Conservation (phyloP, 306 rosid species). For the Elaeagnus macrophylla region DNA sequence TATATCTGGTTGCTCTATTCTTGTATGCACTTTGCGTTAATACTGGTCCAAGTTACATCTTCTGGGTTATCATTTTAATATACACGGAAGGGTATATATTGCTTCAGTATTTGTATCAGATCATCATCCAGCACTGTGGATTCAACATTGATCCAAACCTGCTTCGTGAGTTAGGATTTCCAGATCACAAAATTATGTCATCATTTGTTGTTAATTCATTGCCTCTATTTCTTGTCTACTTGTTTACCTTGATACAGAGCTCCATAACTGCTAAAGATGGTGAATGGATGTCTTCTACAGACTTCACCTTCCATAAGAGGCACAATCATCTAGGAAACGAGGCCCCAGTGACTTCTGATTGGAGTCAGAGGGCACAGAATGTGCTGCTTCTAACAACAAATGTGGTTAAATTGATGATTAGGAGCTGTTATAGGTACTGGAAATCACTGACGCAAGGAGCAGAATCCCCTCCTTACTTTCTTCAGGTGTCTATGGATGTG, state of each 20-base stretch:
- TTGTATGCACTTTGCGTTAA: constrained; percentile 82
- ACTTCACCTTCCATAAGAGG: constrained; percentile 41
- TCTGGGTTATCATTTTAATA: constrained; percentile 79
- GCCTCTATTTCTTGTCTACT: constrained; percentile 85
- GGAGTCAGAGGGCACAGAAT: constrained; percentile 44
- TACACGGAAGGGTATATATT: constrained; percentile 79
- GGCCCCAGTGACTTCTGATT: constrained; percentile 27
- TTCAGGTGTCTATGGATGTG: constrained; percentile 93
- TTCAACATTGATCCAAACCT: constrained; percentile 39
- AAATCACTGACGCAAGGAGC: constrained; percentile 80
- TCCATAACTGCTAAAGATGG: constrained; percentile 91
- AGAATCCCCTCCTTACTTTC: constrained; percentile 93
- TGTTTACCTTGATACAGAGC: constrained; percentile 85
- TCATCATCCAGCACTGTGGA: constrained; percentile 85
- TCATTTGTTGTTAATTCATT: constrained; percentile 81
- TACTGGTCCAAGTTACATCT: constrained; percentile 85
- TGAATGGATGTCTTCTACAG: constrained; percentile 64
- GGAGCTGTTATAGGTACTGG: constrained; percentile 66
- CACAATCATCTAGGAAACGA: constrained; percentile 36
- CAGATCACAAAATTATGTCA: constrained; percentile 52
- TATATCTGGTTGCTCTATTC: constrained; percentile 86
- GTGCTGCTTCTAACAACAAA: constrained; percentile 33
- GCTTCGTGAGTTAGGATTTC: constrained; percentile 74
- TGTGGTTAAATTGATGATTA: constrained; percentile 39
- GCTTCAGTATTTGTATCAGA: constrained; percentile 88